These are phyloP conservation scores for Digitaria exilis DNA, from an alignment of 202 grass and related monocot species.

Conservation along the genomic window DNA sequence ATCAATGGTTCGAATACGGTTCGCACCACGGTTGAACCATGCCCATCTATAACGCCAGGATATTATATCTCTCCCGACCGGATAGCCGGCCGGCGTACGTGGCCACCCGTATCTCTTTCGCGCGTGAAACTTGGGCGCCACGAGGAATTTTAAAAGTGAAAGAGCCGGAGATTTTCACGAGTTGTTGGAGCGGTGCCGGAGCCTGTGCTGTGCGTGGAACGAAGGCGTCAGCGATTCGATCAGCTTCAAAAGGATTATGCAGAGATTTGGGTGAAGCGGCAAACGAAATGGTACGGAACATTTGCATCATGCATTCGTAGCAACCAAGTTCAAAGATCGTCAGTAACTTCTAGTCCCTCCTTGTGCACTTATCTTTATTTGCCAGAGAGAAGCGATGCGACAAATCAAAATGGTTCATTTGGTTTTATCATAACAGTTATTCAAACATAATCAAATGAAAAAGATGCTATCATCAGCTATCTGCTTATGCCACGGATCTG, in stretches of 20 bases:
- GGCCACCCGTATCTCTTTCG: not conserved
- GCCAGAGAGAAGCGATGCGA: not conserved
- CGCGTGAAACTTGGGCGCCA: not conserved
- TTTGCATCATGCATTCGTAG: constrained; percentile 14
- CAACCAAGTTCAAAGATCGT: too few species aligned
- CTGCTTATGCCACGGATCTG: too few species aligned
- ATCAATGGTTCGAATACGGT: too few species aligned
- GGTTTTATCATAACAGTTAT: not conserved
- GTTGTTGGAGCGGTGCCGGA: not conserved
- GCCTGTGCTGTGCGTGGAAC: not conserved
- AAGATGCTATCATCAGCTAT: not conserved
- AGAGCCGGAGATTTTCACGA: not conserved
- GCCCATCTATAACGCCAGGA: too few species aligned
- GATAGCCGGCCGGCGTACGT: not conserved
- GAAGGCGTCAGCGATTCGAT: not conserved
- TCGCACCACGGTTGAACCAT: too few species aligned
- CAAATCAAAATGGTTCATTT: not conserved
- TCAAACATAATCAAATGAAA: not conserved
- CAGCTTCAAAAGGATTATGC: not conserved
- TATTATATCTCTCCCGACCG: not conserved
- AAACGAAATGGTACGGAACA: not conserved
- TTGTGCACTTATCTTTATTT: not conserved
- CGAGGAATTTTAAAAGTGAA: not conserved
- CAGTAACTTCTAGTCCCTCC: not conserved
- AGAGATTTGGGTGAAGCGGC: not conserved